Base-by-base conservation (phyloP, 2,329 filamentous ascomycete species). In the Exserohilum turcica region DNA sequence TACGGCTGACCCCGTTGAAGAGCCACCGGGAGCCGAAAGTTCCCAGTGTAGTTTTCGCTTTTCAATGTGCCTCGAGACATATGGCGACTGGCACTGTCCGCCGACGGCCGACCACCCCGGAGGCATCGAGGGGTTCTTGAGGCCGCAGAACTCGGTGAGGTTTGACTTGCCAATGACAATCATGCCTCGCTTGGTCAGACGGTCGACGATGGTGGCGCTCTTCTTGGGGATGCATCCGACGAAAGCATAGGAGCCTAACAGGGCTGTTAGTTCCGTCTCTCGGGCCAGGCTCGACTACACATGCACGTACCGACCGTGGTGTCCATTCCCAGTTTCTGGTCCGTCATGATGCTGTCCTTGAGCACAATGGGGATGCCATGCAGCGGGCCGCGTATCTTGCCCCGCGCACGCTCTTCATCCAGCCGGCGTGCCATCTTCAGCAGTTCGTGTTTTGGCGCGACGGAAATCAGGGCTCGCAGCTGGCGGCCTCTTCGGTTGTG, bases 101-200 rank as follows among this genome's bases (percentile, higher is more conserved):
- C 72, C 75, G 0, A 74, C 66, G 5, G 75, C 68, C 32, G 74
- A 76, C 74, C 74, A 78, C 3, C 76, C 76, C 1, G 71, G 66
- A 5, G 70, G 69, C 56, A 75, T 75, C 4, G 69, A 67, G 46
- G 68, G 61, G 39, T 72, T 67, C 64, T 76, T 72, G 31, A 71
- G 58, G 2, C 67, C 71, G 43, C 68, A 72, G 53, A 74, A 73
- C 53, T 76, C 68, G 12, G 75, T 77, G 18, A 79, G 56, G 49
- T 78, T 79, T 2, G 72, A 64, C 57, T 78, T 79, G 0, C 73
- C 77, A 8, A 79, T 57, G 10, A 79, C 67, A 29, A 79, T 75
- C 38, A 77, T 63, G n/a, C 77, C 77, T 31, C 69, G 63, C 9
- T 70, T 66, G 27, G 72, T 57, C 5, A 78, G 53, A 28, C 73